Percentiles rank a stretch among this genome's conserved stretches.
These are phyloP conservation scores for Penicillium argentinense DNA, from an alignment of 495 filamentous ascomycete genomes.

Conservation along the genomic window DNA sequence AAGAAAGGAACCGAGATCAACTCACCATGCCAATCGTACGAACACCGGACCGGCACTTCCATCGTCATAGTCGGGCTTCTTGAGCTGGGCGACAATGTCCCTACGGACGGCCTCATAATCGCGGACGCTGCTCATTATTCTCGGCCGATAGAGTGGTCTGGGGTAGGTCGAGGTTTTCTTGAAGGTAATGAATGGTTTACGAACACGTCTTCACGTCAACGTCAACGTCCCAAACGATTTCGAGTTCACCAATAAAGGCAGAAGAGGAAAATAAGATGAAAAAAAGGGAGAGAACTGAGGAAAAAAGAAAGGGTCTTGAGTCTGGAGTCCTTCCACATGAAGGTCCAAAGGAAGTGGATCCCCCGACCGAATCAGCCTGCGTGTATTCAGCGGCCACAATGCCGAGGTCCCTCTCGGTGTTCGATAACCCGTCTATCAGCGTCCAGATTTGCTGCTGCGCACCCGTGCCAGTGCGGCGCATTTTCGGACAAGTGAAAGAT, in stretches of 20 bases:
- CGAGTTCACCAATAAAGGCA: background rate
- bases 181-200: background rate
- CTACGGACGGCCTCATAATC: slow-evolving; percentile 54
- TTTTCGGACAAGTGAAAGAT: background rate
- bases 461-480: background rate
- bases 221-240: too few species aligned
- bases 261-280: slow-evolving; percentile 3
- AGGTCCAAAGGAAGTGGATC: slow-evolving; percentile 33
- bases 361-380: slow-evolving; percentile 30
- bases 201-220: background rate
- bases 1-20: slow-evolving; percentile 11
- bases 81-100: slow-evolving; percentile 54
- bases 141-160: slow-evolving; percentile 35
- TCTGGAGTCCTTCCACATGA: slow-evolving; percentile 32
- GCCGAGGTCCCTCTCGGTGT: slow-evolving; percentile 24
- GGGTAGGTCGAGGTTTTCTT: slow-evolving; percentile 12
- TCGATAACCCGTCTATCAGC: slow-evolving; percentile 2
- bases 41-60: slow-evolving; percentile 62
- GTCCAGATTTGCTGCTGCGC: background rate
- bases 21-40: slow-evolving; percentile 61
- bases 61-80: slow-evolving; percentile 62
- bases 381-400: slow-evolving; percentile 24
- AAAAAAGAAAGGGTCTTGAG: slow-evolving; percentile 19
- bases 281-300: slow-evolving; percentile 1
- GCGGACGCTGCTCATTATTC: slow-evolving; percentile 38